A percentile compares a stretch with the other conserved stretches of the same genome.
Conservation (phyloP, 805 yeast species). For the Candida suzukii region DNA sequence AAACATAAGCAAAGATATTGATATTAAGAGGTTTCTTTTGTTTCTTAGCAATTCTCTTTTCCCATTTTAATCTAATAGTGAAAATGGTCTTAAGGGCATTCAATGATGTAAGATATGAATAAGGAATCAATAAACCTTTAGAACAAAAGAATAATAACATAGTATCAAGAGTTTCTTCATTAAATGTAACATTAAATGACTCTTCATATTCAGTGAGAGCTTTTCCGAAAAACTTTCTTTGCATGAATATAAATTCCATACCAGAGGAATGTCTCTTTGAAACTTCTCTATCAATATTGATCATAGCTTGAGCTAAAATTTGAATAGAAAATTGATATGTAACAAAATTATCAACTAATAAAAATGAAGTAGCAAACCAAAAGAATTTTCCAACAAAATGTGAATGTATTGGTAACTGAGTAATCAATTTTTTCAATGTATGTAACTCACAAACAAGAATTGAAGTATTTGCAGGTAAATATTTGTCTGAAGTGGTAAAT, state of each 20-base stretch:
- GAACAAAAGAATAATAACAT: constrained; percentile 39
- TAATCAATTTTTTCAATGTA: constrained; percentile 39
- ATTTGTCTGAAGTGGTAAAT: constrained; percentile 11
- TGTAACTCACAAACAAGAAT: constrained; percentile 32
- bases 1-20: constrained; percentile 24
- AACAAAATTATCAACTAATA: constrained; percentile 18
- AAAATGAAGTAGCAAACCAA: constrained; percentile 33
- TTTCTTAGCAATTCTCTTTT: constrained; percentile 12
- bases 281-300: constrained; percentile 26
- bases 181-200: constrained; percentile 30
- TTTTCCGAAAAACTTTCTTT: constrained; percentile 33
- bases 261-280: constrained; percentile 21
- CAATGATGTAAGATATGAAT: constrained; percentile 42
- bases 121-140: constrained; percentile 55
- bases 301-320: constrained; percentile 29
- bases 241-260: constrained; percentile 21
- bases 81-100: constrained; percentile 37
- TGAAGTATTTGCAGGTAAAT: constrained; percentile 16
- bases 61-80: constrained; percentile 29
- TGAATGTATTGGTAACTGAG: constrained; percentile 41
- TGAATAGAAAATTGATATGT: constrained; percentile 24
- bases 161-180: constrained; percentile 41
- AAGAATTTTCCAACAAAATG: constrained; percentile 39
- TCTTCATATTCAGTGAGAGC: constrained; percentile 37
- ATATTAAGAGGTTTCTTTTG: constrained; percentile 8